Evolutionary conservation across 192 early-diverging fungal genomes (phyloP), one percentile per base, ranked within the genome.

Genomic region (Bifiguratus adelaidae): DNA sequence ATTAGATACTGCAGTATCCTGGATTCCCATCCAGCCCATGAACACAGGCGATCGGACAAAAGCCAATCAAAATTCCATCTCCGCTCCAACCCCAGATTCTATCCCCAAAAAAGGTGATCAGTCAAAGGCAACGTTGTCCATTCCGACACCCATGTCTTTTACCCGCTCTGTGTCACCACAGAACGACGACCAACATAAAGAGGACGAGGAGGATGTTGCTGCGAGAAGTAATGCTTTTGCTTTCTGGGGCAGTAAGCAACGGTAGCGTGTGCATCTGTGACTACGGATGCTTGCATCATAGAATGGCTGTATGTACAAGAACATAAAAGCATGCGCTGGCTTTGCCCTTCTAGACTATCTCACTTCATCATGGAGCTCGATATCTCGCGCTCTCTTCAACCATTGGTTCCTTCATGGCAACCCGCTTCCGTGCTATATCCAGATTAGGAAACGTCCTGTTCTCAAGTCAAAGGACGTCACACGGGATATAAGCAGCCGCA

Each of bases 191-290:
- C 40, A 18, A 9, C 30, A 48, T 9, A 47, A 27, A 0, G 42
- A 48, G 13, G 52, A 48, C 13, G 48, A 48, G 18, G 44, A 54
- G n/a, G 52, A 53, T 13, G 53, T 60, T 8, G 58, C n/a, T n/a
- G n/a, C n/a, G n/a, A n/a, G n/a, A n/a, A n/a, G n/a, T n/a, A n/a
- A 67, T 16, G 52, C 64, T 9, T 67, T 67, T 50, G 54, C 64
- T 1, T 67, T 48, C 19, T 67, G 64, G 64, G 56, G 60, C 36
- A 32, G 50, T 25, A 67, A 61, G 23, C 55, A 51, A 42, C 26
- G 15, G 16, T 30, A 20, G 36, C 22, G 37, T 20, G 15, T 34
- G 11, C 32, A 34, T 15, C 32, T 34, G 32, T 34, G 32, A 34
- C n/a, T n/a, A n/a, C n/a, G n/a, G n/a, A n/a, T n/a, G n/a, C n/a